Percentiles rank a stretch among this genome's conserved stretches.
Evolutionary conservation across 2,329 filamentous ascomycete genomes (phyloP).

Genomic region (Cladosporium sp.): DNA sequence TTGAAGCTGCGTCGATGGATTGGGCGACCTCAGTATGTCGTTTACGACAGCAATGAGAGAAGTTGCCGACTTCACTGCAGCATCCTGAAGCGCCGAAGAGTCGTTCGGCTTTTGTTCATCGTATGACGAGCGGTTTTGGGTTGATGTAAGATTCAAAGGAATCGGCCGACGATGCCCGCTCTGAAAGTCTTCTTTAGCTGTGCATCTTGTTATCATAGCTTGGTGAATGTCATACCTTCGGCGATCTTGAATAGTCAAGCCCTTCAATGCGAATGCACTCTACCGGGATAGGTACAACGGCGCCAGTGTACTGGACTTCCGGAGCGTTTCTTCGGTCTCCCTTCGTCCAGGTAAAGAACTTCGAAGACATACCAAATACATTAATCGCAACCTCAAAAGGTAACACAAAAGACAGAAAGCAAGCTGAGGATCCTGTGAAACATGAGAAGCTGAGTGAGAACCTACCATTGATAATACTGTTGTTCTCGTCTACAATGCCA

Average conservation of each 20-base stretch:
- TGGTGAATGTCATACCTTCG: conserved; percentile 14
- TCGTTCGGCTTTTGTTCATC: conserved; percentile 14
- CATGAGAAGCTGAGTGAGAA: too few relatives aligned
- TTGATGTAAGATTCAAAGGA: conserved; percentile 20
- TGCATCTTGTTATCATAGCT: too few relatives aligned
- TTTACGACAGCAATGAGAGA: conserved; percentile 36
- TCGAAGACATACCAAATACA: conserved; percentile 30
- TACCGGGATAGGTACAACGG: conserved; percentile 32
- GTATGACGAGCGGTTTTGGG: background rate
- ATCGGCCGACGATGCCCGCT: conserved; percentile 18
- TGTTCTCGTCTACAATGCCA: too few relatives aligned
- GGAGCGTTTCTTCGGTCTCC: conserved; percentile 28
- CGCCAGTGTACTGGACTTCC: conserved; percentile 33
- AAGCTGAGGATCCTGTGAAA: too few relatives aligned
- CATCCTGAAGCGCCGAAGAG: conserved; percentile 25
- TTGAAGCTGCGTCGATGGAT: conserved; percentile 26
- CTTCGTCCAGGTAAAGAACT: conserved; percentile 41
- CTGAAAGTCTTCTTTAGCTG: background rate
- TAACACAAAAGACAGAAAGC: too few relatives aligned
- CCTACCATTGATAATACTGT: too few relatives aligned
- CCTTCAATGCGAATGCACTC: conserved; percentile 26
- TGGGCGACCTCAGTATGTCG: conserved; percentile 38
- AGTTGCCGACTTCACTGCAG: conserved; percentile 28
- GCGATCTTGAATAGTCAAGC: conserved; percentile 17
- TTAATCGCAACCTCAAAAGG: background rate